Percentiles rank a stretch among this genome's conserved stretches.
Conservation (phyloP, 768 basidiomycete genomes). For the Crassisporium funariophilum region DNA sequence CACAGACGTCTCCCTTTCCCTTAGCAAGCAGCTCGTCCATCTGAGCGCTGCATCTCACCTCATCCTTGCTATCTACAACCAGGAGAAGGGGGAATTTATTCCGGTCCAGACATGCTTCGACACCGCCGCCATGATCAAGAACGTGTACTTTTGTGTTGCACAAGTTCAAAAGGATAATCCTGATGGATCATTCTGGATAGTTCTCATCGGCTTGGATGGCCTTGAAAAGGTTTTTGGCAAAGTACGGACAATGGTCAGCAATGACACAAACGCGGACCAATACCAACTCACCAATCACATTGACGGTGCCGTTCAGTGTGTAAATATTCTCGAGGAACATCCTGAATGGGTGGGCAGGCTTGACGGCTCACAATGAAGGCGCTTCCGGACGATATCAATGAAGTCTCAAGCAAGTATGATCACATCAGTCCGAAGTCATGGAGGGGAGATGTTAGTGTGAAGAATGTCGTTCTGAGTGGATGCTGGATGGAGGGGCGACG, state of each 20-base stretch:
- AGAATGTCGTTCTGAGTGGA: conserved; percentile 6
- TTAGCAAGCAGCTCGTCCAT: conserved; percentile 28
- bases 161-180: conserved; percentile 29
- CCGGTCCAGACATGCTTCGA: conserved; percentile 27
- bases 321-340: conserved; percentile 13
- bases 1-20: conserved; percentile 19
- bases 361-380: conserved; percentile 10
- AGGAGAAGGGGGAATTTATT: conserved; percentile 24
- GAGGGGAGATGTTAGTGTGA: conserved; percentile 18
- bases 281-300: conserved; percentile 10
- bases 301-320: conserved; percentile 13
- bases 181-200: conserved; percentile 26
- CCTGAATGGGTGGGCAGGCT: conserved; percentile 17
- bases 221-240: conserved; percentile 28
- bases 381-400: conserved; percentile 6
- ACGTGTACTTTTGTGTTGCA: conserved; percentile 34
- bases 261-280: conserved; percentile 12
- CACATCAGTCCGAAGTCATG: conserved; percentile 22
- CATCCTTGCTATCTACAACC: conserved; percentile 11
- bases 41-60: conserved; percentile 31
- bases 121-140: conserved; percentile 35
- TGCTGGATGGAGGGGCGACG: conserved; percentile 14
- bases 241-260: conserved; percentile 14
- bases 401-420: conserved; percentile 15
- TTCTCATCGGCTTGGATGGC: conserved; percentile 30